A percentile compares a stretch with the other conserved stretches of the same genome.
Evolutionary conservation across 352 stramenopile species (phyloP).

Genomic region (Stephanocyclus meneghinianus): DNA sequence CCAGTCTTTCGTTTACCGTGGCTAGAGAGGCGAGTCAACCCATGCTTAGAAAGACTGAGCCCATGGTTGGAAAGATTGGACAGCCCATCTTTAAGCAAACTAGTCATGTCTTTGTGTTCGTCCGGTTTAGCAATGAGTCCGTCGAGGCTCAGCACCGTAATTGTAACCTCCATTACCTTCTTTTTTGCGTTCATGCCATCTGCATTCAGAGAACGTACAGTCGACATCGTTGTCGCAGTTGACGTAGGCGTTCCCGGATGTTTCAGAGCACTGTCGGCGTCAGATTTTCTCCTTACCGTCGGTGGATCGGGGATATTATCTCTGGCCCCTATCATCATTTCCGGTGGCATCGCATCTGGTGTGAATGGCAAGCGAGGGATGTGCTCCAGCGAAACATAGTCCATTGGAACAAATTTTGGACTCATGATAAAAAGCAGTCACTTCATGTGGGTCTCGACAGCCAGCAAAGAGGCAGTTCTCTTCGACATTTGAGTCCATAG

Average conservation of each 20-base stretch:
- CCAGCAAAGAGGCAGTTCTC: constrained; percentile 1
- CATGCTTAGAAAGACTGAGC: constrained; percentile 3
- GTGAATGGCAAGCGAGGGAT: constrained; percentile 5
- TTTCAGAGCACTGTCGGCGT: background rate
- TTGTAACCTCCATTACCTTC: constrained; percentile 8
- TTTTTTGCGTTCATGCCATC: background rate
- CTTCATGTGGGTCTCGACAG: background rate
- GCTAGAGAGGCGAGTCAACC: background rate
- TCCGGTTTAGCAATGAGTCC: constrained; percentile 7
- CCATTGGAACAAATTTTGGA: background rate
- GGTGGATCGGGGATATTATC: background rate
- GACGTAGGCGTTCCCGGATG: background rate
- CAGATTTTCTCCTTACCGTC: background rate
- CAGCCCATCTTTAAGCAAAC: background rate
- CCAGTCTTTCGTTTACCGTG: background rate
- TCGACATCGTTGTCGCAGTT: constrained; percentile 3
- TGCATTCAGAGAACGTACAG: background rate
- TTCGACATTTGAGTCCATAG: background rate
- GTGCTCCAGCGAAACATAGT: background rate
- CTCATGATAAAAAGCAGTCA: background rate
- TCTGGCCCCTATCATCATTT: background rate
- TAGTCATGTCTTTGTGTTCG: background rate
- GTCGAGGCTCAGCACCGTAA: constrained; percentile 12
- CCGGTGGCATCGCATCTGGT: background rate
- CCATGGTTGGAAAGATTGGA: constrained; percentile 7